Conservation (phyloP, 257 asterid species). For the Scutellaria galericulata region DNA sequence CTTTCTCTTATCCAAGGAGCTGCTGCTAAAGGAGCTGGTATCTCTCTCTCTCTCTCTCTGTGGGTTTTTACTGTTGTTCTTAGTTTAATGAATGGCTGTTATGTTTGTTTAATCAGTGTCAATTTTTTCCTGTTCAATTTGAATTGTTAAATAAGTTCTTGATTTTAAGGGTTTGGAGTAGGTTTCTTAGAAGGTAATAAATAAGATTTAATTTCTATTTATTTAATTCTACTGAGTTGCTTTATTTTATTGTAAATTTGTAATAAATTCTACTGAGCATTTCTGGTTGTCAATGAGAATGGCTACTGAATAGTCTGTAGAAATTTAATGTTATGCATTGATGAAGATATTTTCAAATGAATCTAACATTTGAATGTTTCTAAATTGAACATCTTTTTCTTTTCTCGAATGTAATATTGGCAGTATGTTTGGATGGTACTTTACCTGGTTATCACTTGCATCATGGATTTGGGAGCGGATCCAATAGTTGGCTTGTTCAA, state of each 20-base stretch:
- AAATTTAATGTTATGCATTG: neutral
- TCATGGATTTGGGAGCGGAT: constrained; percentile 76
- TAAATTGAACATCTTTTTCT: constrained; percentile 19
- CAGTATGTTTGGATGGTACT: constrained; percentile 92
- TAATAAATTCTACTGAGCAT: neutral
- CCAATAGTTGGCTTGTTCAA: constrained; percentile 77
- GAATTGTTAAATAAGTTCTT: neutral
- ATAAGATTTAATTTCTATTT: neutral
- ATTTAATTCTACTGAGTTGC: no score
- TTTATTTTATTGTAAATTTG: no score
- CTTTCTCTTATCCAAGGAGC: constrained; percentile 84
- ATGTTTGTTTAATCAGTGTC: neutral
- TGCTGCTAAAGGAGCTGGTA: constrained; percentile 87
- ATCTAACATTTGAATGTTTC: neutral
- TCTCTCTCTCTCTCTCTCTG: neutral
- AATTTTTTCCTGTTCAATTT: neutral
- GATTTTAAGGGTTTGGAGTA: neutral
- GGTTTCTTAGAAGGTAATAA: constrained; percentile 10
- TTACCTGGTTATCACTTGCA: constrained; percentile 85
- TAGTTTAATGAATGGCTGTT: neutral
- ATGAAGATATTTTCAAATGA: neutral
- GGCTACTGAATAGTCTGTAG: neutral
- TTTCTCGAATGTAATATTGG: constrained; percentile 16
- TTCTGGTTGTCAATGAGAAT: no score
- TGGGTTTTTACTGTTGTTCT: neutral